A percentile compares a stretch with the other conserved stretches of the same genome.
These are phyloP conservation scores for Monosporascus sp. DNA, from an alignment of 2,329 filamentous ascomycete species.

Conservation along the genomic window DNA sequence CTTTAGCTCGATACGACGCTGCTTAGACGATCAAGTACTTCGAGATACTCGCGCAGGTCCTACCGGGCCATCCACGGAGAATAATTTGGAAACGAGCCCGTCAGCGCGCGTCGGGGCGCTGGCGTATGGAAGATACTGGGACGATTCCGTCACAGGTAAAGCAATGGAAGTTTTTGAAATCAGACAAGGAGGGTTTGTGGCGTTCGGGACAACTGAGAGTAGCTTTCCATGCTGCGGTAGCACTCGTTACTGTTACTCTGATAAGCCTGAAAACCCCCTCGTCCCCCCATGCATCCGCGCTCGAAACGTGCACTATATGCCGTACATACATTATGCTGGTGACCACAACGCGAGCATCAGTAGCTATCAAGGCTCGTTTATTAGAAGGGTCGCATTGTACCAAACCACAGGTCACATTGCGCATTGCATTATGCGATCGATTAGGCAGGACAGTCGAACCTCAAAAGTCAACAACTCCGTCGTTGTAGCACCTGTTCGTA, in stretches of 20 bases:
- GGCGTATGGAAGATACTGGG: too few species aligned
- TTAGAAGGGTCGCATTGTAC: background rate
- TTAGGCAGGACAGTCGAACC: background rate
- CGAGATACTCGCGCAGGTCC: background rate
- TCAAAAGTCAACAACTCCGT: too few species aligned
- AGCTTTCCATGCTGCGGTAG: background rate
- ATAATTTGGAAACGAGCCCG: too few species aligned
- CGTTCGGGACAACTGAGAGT: background rate
- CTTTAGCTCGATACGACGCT: background rate
- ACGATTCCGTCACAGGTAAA: too few species aligned
- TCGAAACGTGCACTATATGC: background rate
- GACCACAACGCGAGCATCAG: background rate
- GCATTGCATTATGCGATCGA: background rate
- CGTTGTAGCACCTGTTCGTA: too few species aligned
- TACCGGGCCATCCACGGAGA: background rate
- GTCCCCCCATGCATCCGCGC: background rate
- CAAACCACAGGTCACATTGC: background rate
- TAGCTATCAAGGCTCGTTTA: background rate
- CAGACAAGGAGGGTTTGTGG: background rate
- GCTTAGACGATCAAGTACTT: background rate
- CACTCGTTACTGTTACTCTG: background rate
- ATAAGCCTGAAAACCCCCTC: background rate
- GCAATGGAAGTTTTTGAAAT: background rate
- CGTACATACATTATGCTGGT: background rate
- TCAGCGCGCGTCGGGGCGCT: too few species aligned